Base-by-base conservation (phyloP, 2,329 filamentous ascomycete genomes). In the Colletotrichum eremochloae region DNA sequence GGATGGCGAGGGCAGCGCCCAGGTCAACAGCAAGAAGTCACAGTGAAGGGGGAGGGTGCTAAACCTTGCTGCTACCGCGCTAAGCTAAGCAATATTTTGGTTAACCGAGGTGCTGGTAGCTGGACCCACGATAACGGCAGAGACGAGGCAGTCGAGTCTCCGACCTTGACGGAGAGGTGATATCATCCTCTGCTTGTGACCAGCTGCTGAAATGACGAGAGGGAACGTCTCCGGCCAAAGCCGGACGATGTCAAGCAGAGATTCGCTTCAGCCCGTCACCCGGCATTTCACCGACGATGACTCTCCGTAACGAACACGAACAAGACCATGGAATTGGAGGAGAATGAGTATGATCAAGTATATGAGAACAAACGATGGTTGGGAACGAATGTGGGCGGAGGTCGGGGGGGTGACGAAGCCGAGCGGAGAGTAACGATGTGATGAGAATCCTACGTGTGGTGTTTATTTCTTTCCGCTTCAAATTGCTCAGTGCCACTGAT, bases 1-100 rank as follows among this genome's bases (percentile, higher is more conserved):
- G 57, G 63, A 78, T 66, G 76, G 81, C 63, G 81, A 84, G 69
- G 79, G 64, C 48, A 60, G 36, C 24, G 55, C 61, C 56, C 56
- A 80, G 6, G 76, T 80, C 40, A 81, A 79, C 53, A 81, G 79
- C 40, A 84, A 86, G 76, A 87, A 86, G 82, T 81, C 76, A 33
- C 77, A 78, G 63, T 78, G 76, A 71, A 48, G 24, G 40, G 5
- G 20, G 9, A 46, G 29, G 24, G 20, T 11, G 9, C n/a, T 9
- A 14, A 40, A 24, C 33, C 14, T 5, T 57, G 20, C 2, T 40
- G 20, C 36, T 31, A 18, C 8, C 1, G 24, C 24, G 50, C 24
- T 52, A 52, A 31, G 50, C 53, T 38, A 12, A 48, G 46, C 46
- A 11, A 48, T 48, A n/a, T 12, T 38, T 33, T 24, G 9, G 1